Evolutionary conservation across 352 stramenopile species (phyloP), one percentile per base, ranked within the genome.

Genomic region (Pythium vanterpoolii): DNA sequence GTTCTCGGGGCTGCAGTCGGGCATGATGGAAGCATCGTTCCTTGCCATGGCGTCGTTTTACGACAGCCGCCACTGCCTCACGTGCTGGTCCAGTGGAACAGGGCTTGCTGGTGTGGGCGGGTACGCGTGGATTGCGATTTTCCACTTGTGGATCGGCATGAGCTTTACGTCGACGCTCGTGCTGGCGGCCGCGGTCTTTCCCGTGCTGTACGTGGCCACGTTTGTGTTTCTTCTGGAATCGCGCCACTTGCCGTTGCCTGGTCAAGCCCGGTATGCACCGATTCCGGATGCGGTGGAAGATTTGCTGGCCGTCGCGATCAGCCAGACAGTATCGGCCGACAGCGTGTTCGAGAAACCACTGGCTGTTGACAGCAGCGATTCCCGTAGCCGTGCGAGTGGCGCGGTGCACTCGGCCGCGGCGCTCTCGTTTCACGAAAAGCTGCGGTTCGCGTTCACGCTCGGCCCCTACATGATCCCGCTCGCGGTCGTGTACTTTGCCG

Each of bases 41-140:
- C 75, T 97, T 16, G 87, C 86, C 19, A 86, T 96, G 74, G 73
- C 88, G 8, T 85, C 86, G 5, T 86, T 88, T 65, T 97, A 95
- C 61, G 61, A 93, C 39, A 88, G 77, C 38, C 74, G 74, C 7
- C 73, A 59, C 30, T 92, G 83, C 33, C 72, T 98, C 14, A 98
- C 90, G 47, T 94, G 79, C 53, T 98, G 93, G 86, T 92, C 89
- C 18, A 97, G 87, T 51, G 92, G 95, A 21, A 98, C 95, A 28
- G 95, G 95, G 10, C 79, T 98, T 30, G 93, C 92, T 0, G 95
- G 93, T 0, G 83, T 97, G 11, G 89, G 92, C 18, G 93, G 93
- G 8, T 98, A 97, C 66, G 83, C 70, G 18, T 97, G 87, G 86
- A 72, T 97, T 30, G 85, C 88, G 6, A 19, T 93, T 16, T 70